These are phyloP conservation scores for Babesia bigemina DNA, from an alignment of 169 alveolate genomes.

Conservation along the genomic window DNA sequence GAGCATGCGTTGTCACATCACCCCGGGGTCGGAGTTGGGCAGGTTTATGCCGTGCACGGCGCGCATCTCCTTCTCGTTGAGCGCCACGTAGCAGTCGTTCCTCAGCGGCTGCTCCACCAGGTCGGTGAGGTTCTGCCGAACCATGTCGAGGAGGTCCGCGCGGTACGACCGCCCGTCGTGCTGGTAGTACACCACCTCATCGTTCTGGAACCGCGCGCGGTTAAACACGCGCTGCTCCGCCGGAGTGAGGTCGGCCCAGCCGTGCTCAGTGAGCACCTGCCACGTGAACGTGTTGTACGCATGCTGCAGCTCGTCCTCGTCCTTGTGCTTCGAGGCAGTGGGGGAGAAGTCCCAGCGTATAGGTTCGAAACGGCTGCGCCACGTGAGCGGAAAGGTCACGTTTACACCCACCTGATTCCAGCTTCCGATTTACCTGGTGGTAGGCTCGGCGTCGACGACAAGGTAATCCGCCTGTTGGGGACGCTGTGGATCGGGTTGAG, in stretches of 20 bases:
- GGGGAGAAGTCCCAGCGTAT: constrained; percentile 33
- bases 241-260: constrained; percentile 31
- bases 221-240: constrained; percentile 43
- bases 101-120: constrained; percentile 24
- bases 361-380: not conserved
- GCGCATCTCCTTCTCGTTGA: constrained; percentile 1
- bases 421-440: constrained; percentile 1
- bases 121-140: constrained; percentile 37
- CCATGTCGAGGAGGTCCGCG: constrained; percentile 28
- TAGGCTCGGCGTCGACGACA: constrained; percentile 3
- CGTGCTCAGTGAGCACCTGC: constrained; percentile 40
- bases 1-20: not conserved
- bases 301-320: constrained; percentile 3
- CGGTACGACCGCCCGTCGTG: constrained; percentile 16
- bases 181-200: constrained; percentile 53
- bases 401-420: constrained; percentile 2
- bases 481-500: constrained; percentile 12
- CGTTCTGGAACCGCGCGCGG: constrained; percentile 29
- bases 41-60: not conserved
- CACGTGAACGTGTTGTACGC: constrained; percentile 27
- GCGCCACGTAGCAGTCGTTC: constrained; percentile 12
- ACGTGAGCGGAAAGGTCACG: not conserved
- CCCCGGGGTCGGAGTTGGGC: not conserved
- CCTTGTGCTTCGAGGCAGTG: not conserved
- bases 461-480: constrained; percentile 11